Conservation (phyloP, 495 filamentous ascomycete species). For the Extremus antarcticus region DNA sequence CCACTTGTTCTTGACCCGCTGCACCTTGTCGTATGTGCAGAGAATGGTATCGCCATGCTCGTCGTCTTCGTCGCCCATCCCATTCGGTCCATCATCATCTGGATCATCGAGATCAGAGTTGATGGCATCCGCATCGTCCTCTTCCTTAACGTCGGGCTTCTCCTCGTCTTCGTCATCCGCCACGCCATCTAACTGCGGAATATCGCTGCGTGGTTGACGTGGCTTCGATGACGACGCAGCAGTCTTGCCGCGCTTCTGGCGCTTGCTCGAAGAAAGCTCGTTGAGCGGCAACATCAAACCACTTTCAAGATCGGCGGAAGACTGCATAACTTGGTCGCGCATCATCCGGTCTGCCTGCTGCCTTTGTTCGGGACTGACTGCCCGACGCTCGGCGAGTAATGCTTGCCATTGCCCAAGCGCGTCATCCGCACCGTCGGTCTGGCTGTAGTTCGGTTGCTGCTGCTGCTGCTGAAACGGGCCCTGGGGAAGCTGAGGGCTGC, state of each 20-base stretch:
- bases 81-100: conserved; percentile 62
- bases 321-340: conserved; percentile 55
- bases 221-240: neutral
- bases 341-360: conserved; percentile 51
- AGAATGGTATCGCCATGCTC: conserved; percentile 41
- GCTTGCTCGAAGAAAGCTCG: conserved; percentile 24
- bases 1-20: conserved; percentile 99
- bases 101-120: conserved; percentile 97
- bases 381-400: conserved; percentile 41
- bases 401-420: conserved; percentile 40
- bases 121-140: conserved; percentile 83
- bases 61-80: conserved; percentile 69
- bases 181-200: conserved; percentile 55
- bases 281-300: conserved; percentile 64
- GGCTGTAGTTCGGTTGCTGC: conserved; percentile 38
- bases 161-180: conserved; percentile 43
- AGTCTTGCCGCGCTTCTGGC: conserved; percentile 29
- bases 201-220: neutral
- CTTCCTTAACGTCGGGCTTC: conserved; percentile 42
- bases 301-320: conserved; percentile 61
- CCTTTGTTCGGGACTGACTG: conserved; percentile 37
- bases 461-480: conserved; percentile 31
- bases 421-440: conserved; percentile 61
- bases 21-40: conserved; percentile 98
- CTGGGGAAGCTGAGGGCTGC: conserved; percentile 10